Conservation (phyloP, 2,329 filamentous ascomycete species). For the Escovopsis weberi region DNA sequence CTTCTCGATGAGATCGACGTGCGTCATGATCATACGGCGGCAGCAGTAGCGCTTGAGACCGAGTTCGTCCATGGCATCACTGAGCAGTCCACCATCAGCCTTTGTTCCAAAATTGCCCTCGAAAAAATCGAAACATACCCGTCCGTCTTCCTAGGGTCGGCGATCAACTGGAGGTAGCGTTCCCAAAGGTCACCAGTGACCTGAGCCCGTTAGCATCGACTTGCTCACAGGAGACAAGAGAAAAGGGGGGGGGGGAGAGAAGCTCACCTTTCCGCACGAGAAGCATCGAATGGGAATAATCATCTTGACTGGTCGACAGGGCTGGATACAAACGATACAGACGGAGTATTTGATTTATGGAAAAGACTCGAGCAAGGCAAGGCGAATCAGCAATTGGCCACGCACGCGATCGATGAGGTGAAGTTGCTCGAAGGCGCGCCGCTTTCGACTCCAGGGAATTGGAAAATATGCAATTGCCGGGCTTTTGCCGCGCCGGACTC, state of each 20-base stretch:
- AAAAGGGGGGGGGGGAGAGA: background rate
- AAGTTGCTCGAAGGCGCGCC: constrained; percentile 1
- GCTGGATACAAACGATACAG: constrained; percentile 5
- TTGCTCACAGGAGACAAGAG: background rate
- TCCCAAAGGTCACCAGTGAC: constrained; percentile 97
- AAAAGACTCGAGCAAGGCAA: background rate
- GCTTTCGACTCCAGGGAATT: background rate
- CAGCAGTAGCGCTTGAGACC: constrained; percentile 95
- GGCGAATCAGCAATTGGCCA: too few relatives aligned
- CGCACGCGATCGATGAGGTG: background rate
- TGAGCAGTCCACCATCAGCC: constrained; percentile 22
- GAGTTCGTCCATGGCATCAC: constrained; percentile 90
- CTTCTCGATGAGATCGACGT: constrained; percentile 98
- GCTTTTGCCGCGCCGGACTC: constrained; percentile 13
- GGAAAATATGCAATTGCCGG: constrained; percentile 15
- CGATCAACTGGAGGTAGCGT: constrained; percentile 77
- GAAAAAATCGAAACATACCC: constrained; percentile 34
- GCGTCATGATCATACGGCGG: constrained; percentile 98
- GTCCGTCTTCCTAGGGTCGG: constrained; percentile 54
- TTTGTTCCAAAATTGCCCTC: background rate
- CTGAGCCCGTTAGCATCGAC: constrained; percentile 33
- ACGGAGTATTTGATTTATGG: background rate
- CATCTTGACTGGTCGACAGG: constrained; percentile 43
- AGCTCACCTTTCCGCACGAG: constrained; percentile 86
- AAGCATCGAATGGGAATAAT: constrained; percentile 98